These are phyloP conservation scores for Novymonas esmeraldas DNA, from an alignment of 208 protist species.

Conservation along the genomic window DNA sequence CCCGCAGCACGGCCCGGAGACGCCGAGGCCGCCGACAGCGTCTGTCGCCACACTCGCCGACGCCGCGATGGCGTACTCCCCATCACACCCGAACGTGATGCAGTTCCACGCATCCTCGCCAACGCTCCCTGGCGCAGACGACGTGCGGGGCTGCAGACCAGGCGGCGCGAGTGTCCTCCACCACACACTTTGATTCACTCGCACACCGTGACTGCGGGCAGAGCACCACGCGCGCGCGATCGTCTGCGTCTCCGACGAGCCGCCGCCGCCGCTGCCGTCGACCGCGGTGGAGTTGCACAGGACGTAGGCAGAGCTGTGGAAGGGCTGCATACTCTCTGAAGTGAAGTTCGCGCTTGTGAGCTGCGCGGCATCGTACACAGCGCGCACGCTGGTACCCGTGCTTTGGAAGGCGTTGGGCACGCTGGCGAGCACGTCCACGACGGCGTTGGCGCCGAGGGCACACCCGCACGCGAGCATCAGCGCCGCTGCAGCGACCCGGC, in stretches of 20 bases:
- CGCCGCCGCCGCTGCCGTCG: not conserved
- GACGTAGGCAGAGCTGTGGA: constrained; percentile 17
- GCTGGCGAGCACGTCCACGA: not conserved
- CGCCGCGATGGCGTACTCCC: constrained; percentile 10
- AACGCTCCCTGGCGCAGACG: not conserved
- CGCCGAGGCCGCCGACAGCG: constrained; percentile 38
- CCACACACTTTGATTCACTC: constrained; percentile 19
- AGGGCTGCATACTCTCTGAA: not conserved
- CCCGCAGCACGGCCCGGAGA: constrained; percentile 37
- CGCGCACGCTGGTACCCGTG: constrained; percentile 8
- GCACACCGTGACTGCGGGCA: not conserved
- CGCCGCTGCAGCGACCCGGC: not conserved
- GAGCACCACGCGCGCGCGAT: constrained; percentile 15
- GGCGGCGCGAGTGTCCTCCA: constrained; percentile 45
- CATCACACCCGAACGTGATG: constrained; percentile 36
- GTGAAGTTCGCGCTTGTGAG: not conserved
- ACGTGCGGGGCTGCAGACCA: constrained; percentile 24
- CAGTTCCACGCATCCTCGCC: constrained; percentile 29
- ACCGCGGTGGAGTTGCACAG: constrained; percentile 6
- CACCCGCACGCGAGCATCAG: not conserved
- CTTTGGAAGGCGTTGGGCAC: constrained; percentile 22
- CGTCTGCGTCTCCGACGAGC: not conserved
- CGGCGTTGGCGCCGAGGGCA: not conserved
- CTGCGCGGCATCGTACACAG: constrained; percentile 24
- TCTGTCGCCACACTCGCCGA: not conserved